Evolutionary conservation across 2,329 filamentous ascomycete species (phyloP), one percentile per base, ranked within the genome.

Genomic region (Xylariales sp.): DNA sequence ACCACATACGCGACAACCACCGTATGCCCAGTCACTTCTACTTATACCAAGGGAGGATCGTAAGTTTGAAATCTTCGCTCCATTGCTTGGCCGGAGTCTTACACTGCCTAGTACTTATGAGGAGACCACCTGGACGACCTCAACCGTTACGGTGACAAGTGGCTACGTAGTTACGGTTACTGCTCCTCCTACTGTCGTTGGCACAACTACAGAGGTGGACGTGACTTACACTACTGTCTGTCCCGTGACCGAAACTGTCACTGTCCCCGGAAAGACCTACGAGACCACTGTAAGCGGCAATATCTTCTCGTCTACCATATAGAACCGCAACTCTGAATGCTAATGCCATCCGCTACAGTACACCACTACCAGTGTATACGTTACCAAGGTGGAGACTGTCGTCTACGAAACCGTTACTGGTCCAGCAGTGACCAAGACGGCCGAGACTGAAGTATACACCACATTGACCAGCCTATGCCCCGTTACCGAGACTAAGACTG

Each of bases 401-500:
- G 41, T 58, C 38, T 54, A 60, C 44, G 52, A 62, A 45, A 61
- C 62, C 4, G 52, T 63, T 16, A 47, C 48, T 0, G 54, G 52
- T 6, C 62, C 63, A 14, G 52, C 55, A 14, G 59, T 62, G 6
- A 69, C 63, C 4, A 41, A 58, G 18, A 65, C 61, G 1, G 55
- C 59, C 18, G 55, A 56, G 15, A 57, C 60, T 11, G 55, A 66
- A 6, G 56, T 56, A 14, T 66, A 69, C 49, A 59, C 53, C 7
- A 72, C 69, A 5, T 38, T 63, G 24, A 74, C 69, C 12, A 61
- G 57, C 13, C 54, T 70, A 12, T 69, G 65, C 51, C 65, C 67
- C 7, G 50, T 72, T 12, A 72, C 68, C 2, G 57, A 66, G 47
- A 66, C 65, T 32, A 63, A 62, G 52, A 68, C 64, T 2, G 37